These are phyloP conservation scores for Boechera divaricarpa DNA, from an alignment of 345 rosid genomes.

Conservation along the genomic window DNA sequence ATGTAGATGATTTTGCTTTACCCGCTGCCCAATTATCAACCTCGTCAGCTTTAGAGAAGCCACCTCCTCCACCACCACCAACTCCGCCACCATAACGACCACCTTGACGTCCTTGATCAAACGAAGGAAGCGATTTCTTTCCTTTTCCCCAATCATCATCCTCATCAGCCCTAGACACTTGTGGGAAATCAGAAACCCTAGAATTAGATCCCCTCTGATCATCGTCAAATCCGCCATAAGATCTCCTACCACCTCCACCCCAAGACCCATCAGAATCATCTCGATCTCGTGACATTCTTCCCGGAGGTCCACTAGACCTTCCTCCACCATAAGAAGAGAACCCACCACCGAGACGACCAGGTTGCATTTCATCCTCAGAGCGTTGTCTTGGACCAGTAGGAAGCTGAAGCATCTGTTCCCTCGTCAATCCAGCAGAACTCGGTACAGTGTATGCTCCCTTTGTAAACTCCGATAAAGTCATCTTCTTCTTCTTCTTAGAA, in stretches of 20 bases:
- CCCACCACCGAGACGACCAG: constrained; percentile 83
- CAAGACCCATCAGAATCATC: constrained; percentile 62
- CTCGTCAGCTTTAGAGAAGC: constrained; percentile 81
- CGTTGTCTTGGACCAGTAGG: constrained; percentile 97
- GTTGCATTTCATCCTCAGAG: constrained; percentile 84
- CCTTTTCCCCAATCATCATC: constrained; percentile 83
- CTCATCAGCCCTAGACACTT: constrained; percentile 89
- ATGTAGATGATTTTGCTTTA: constrained; percentile 66
- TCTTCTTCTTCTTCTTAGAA: constrained; percentile 85
- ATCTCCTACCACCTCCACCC: constrained; percentile 68
- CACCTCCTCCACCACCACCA: constrained; percentile 50
- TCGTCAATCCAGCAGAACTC: constrained; percentile 58
- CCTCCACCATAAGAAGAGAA: constrained; percentile 64
- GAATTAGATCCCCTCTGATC: constrained; percentile 71
- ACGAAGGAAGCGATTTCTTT: constrained; percentile 62
- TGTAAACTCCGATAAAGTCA: constrained; percentile 70
- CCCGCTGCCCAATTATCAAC: constrained; percentile 76
- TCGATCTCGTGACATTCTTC: constrained; percentile 52
- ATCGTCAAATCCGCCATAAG: constrained; percentile 78
- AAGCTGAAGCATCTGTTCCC: constrained; percentile 77
- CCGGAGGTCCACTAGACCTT: constrained; percentile 48
- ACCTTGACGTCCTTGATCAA: constrained; percentile 62
- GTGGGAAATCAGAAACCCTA: constrained; percentile 86
- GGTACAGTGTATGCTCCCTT: constrained; percentile 45
- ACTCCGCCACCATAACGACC: constrained; percentile 66